Base-by-base conservation (phyloP, 768 basidiomycete species). In the Fistulinella prunicolor region DNA sequence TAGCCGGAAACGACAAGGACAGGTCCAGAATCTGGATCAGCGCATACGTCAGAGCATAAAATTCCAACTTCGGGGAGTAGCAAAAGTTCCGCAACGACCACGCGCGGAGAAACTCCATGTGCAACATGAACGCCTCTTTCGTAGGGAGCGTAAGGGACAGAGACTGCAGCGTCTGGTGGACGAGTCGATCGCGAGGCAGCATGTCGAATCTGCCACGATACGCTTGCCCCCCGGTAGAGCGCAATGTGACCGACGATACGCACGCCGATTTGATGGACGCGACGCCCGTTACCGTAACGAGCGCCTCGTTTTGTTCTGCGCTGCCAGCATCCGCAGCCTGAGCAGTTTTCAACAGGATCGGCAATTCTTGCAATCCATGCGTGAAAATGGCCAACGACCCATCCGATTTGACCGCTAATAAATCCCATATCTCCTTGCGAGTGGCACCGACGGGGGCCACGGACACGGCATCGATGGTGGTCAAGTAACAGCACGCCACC, bases 341-440 rank as follows among this genome's bases (percentile, higher is more conserved):
- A 22, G 59, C 55, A 22, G 49, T 42, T 17, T 44, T 44, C 20
- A 78, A 29, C 32, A 62, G 55, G 17, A 79, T 60, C 20, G 73
- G 71, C 9, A 81, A 47, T 54, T 71, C 67, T n/a, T 64, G 63
- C 9, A 72, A 55, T 1, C 84, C 86, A 53, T 88, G 85, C 0
- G 84, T 88, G 32, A 86, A 65, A 4, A 93, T 59, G 0, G 70
- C 64, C 9, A 91, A 64, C 9, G 64, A 63, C 24, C 81, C 75
- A 39, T 79, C 72, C 3, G 81, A 75, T 40, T 77, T 80, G 40
- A 90, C 65, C 14, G 86, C 66, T 5, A 95, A 66, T 9, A 93
- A 70, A 63, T 96, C 94, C 62, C 74, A 74, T 13, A 90, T 73
- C 13, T 73, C 68, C 7, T 68, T 67, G 17, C 93, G 80, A 3